Evolutionary conservation across 176 grass and related monocot species (phyloP).

Genomic region (Oryza officinalis): DNA sequence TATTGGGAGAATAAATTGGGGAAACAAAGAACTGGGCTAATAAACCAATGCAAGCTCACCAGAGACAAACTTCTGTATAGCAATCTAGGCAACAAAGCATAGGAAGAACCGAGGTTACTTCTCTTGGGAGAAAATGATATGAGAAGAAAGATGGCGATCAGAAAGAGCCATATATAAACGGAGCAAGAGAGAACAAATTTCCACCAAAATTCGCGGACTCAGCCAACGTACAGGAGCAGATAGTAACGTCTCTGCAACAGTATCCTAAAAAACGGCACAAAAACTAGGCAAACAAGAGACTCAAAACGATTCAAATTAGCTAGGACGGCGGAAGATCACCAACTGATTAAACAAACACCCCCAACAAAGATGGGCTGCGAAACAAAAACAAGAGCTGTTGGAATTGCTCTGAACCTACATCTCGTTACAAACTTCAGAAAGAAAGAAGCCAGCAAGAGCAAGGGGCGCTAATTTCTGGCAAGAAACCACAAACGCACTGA

Average conservation of each 20-base stretch:
- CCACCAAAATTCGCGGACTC: background rate
- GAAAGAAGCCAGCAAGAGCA: background rate
- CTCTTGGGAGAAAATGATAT: background rate
- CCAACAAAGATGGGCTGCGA: background rate
- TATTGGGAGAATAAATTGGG: background rate
- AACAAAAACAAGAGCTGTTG: conserved; percentile 4
- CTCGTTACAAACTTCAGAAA: background rate
- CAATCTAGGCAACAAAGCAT: background rate
- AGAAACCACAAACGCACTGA: background rate
- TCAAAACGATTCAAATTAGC: conserved; percentile 18
- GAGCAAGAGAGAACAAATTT: background rate
- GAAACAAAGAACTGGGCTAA: background rate
- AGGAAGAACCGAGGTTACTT: background rate
- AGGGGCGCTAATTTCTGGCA: too few species aligned
- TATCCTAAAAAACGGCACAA: conserved; percentile 11
- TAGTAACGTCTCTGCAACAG: conserved; percentile 21
- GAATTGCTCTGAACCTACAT: background rate
- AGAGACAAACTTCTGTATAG: background rate
- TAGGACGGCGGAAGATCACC: background rate
- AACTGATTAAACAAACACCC: conserved; percentile 18
- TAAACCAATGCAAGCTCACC: conserved; percentile 11
- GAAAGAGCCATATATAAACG: background rate
- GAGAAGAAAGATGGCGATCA: background rate
- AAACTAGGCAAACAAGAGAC: background rate
- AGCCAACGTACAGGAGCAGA: background rate